Evolutionary conservation across 2,329 filamentous ascomycete species (phyloP), one percentile per base, ranked within the genome.

Genomic region (Clarireedia homoeocarpa): DNA sequence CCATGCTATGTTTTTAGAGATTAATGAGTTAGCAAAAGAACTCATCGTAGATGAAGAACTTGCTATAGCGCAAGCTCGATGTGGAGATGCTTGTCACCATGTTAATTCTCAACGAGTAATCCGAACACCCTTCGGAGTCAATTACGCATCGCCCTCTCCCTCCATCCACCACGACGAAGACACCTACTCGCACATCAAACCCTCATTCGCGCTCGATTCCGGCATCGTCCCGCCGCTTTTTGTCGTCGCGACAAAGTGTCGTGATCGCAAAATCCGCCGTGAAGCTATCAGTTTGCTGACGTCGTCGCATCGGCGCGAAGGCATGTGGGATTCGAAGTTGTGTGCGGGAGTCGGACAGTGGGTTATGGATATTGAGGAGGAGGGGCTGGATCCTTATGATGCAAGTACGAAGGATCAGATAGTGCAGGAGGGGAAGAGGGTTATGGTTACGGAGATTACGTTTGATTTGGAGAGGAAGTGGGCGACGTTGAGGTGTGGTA

Each of bases 21-120:
- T 85, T 61, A 77, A 84, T 27, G 74, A 78, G 39, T 70, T 85
- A 15, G 82, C 80, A 0, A 69, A 74, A 51, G 82, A 85, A 62
- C 76, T 85, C 4, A 78, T 85, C 2, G 75, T 67, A 1, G 62
- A 65, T 26, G 65, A 65, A 46, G 63, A 67, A 48, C 53, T 64
- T 14, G 53, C 42, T 24, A 52, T 64, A 1, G 63, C 65, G 14
- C 61, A 63, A 47, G 56, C 58, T 4, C 45, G 59, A 44, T 65
- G 62, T 26, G 62, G 61, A 5, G 55, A 56, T 27, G 38, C 26
- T 9, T 38, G 44, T 4, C 55, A 40, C 6, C 59, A 62, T 40
- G 52, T 56, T 23, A 75, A 58, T 36, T 48, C 51, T 10, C 50
- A 61, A 40, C 54, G 26, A 42, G 17, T 34, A 15, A 49, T 46